Evolutionary conservation across 2,329 filamentous ascomycete genomes (phyloP).

Genomic region (Elsinoe necatrix): DNA sequence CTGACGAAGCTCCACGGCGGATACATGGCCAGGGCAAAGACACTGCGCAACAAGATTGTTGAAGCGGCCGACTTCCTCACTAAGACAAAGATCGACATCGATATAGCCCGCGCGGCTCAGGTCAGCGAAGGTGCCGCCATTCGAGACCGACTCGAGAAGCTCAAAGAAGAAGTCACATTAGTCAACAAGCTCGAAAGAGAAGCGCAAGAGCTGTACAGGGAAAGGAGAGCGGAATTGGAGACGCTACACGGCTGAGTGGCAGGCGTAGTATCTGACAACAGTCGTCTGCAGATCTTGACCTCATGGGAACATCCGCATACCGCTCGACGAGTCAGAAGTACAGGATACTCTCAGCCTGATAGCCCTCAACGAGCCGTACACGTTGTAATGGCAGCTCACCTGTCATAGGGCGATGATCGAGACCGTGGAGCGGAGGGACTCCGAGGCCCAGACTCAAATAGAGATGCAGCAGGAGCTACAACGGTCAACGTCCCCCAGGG

Average conservation of each 20-base stretch:
- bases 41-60: slow-evolving; percentile 67
- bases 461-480: too few species aligned
- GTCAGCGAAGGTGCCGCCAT: slow-evolving; percentile 74
- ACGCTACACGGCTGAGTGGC: slow-evolving; percentile 35
- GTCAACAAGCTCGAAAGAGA: slow-evolving; percentile 77
- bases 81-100: slow-evolving; percentile 62
- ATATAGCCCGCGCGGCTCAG: slow-evolving; percentile 66
- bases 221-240: slow-evolving; percentile 68
- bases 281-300: not conserved
- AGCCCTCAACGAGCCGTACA: not conserved
- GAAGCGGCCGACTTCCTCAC: slow-evolving; percentile 67
- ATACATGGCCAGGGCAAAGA: slow-evolving; percentile 78
- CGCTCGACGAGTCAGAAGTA: not conserved
- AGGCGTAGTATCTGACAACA: not conserved
- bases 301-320: not conserved
- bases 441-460: not conserved
- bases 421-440: not conserved
- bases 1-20: slow-evolving; percentile 79
- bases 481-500: too few species aligned
- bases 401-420: not conserved
- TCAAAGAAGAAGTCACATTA: slow-evolving; percentile 76
- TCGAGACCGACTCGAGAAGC: slow-evolving; percentile 57
- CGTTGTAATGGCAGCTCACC: not conserved
- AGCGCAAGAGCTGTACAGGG: slow-evolving; percentile 77
- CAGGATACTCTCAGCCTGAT: not conserved